Evolutionary conservation across 2,329 filamentous ascomycete species (phyloP), one percentile per base, ranked within the genome.

Genomic region (Scleromitrula shiraiana): DNA sequence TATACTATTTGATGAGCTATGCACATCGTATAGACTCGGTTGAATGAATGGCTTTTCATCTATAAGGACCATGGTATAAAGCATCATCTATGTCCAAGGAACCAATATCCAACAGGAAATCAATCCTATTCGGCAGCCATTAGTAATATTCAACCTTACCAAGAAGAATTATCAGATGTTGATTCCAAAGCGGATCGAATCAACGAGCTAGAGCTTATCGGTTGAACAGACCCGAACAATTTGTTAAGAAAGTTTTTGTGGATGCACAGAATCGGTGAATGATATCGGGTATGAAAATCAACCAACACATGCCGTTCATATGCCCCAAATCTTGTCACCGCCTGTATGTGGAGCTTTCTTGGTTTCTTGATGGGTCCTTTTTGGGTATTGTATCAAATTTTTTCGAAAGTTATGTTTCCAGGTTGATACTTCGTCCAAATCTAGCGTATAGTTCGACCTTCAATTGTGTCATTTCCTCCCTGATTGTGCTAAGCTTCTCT

Each of bases 371-470:
- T 46, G 36, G 36, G 15, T 32, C 44, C 44, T 41, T 41, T 33
- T 8, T 2, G 17, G 33, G 39, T 41, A 24, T 42, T 35, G 33
- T 56, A 52, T 53, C 53, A 56, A 55, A 57, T 43, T 50, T 58
- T 56, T 44, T 52, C 51, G 51, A 35, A 42, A 4, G 60, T 77
- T 73, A 93, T 58, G 85, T 88, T 69, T 98, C 93, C 56, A 97
- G 75, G 69, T 98, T 98, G 74, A 98, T 98, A 66, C 90, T 95
- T 67, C 86, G 82, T 48, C 93, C 93, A 69, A 98, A 98, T 53
- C 94, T 81, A 27, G 89, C 90, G 69, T 98, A 98, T 53, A 98
- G 71, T 53, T 87, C 82, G 50, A 95, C 85, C 74, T 98, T 98
- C 55, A 98, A 74, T 65, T 85, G 76, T 53, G 81, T 78, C 86